Conservation (phyloP, 164 flowering plant genomes). For the Berberis vulgaris region DNA sequence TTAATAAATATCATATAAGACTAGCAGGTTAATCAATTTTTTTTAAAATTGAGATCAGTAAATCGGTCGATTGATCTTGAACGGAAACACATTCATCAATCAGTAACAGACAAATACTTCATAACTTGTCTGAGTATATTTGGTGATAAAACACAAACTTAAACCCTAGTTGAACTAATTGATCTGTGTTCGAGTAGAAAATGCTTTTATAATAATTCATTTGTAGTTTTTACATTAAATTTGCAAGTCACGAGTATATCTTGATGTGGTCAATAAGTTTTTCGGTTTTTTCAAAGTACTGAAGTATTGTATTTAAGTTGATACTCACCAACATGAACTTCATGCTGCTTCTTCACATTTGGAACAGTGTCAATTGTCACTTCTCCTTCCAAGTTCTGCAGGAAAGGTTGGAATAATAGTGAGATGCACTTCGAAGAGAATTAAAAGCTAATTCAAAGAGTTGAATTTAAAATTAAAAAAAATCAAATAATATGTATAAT, state of each 20-base stretch:
- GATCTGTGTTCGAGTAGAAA: background rate
- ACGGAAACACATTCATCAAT: too few species aligned
- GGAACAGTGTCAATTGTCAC: conserved; percentile 75
- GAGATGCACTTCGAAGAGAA: conserved; percentile 1
- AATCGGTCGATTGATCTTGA: too few species aligned
- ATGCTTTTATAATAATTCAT: background rate
- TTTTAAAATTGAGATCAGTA: too few species aligned
- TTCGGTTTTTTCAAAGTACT: background rate
- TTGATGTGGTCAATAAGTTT: background rate
- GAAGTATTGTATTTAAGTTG: background rate
- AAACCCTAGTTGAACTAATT: background rate
- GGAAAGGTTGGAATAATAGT: background rate
- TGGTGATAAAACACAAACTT: too few species aligned
- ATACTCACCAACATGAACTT: conserved; percentile 66
- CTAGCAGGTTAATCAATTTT: background rate
- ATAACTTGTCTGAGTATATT: too few species aligned
- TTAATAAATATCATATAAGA: background rate
- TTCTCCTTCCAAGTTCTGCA: conserved; percentile 50
- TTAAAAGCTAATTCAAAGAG: background rate
- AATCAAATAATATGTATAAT: conserved; percentile 5
- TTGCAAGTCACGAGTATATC: background rate
- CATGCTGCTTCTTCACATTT: conserved; percentile 63
- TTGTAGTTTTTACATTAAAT: background rate
- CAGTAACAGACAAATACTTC: too few species aligned
- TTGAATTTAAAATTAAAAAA: background rate